Conservation (phyloP, 2,329 filamentous ascomycete species). For the Fusarium transvaalense region DNA sequence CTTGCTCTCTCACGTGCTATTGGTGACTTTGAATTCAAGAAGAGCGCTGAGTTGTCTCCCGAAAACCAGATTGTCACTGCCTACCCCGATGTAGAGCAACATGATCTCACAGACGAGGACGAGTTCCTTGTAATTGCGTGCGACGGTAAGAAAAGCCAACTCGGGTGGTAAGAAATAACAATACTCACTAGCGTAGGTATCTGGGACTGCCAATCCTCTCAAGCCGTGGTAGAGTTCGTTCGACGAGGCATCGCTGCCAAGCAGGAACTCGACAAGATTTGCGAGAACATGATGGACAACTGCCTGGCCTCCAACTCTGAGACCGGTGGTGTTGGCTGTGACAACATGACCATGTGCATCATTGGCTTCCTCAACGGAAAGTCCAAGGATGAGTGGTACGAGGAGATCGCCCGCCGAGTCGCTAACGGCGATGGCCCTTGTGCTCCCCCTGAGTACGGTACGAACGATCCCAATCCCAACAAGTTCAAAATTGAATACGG, state of each 20-base stretch:
- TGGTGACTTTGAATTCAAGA: slow-evolving; percentile 99
- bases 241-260: slow-evolving; percentile 95
- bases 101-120: slow-evolving; percentile 92
- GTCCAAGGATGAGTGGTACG: slow-evolving; percentile 98
- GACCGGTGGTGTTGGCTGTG: slow-evolving; percentile 96
- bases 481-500: slow-evolving; percentile 2
- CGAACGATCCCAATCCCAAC: slow-evolving; percentile 66
- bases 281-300: slow-evolving; percentile 99
- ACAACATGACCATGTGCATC: slow-evolving; percentile 99
- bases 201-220: slow-evolving; percentile 99
- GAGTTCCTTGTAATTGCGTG: slow-evolving; percentile 95
- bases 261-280: slow-evolving; percentile 94
- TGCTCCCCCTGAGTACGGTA: slow-evolving; percentile 99
- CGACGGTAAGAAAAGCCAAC: slow-evolving; percentile 74
- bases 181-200: slow-evolving; percentile 74
- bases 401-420: slow-evolving; percentile 92
- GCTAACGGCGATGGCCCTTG: slow-evolving; percentile 97
- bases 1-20: slow-evolving; percentile 96
- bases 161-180: slow-evolving; percentile 20
- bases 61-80: slow-evolving; percentile 99
- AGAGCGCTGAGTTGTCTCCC: slow-evolving; percentile 95
- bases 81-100: slow-evolving; percentile 91
- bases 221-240: slow-evolving; percentile 97
- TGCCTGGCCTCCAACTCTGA: slow-evolving; percentile 98
- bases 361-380: slow-evolving; percentile 90